Evolutionary conservation across 1,284 basidiomycete genomes (phyloP), one percentile per base, ranked within the genome.

Genomic region (Moesziomyces sp.): DNA sequence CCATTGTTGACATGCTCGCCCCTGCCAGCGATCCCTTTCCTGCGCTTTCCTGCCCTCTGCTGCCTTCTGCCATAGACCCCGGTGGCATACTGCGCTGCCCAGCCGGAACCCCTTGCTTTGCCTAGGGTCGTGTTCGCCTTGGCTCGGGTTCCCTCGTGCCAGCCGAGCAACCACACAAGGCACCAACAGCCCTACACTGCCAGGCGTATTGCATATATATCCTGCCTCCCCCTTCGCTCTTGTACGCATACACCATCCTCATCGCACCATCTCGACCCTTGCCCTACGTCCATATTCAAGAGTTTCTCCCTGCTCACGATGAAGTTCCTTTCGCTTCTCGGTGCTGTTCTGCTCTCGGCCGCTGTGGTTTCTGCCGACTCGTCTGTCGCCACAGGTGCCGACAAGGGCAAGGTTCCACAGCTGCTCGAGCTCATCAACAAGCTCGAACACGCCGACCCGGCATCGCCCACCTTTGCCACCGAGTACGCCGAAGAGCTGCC

Each of bases 251-350:
- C 30, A 34, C 30, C 1, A 2, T 11, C 13, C 30, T 34, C 30
- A 9, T 3, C 30, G 10, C 30, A 34, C 30, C 30, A 13, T 34
- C 30, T 34, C 59, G 58, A 52, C 56, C 23, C 43, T 11, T n/a
- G 9, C 26, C 3, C n/a, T 14, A 18, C 8, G 19, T 7, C 43
- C 21, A 11, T 34, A 10, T 11, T 30, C 30, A 3, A 34, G 10
- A 34, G 10, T 34, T 34, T 11, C 1, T 34, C 30, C 11, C 30
- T 34, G 30, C 13, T 34, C 40, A 48, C 13, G 4, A 68, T 68
- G 58, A 68, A 68, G 65, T 68, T 68, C 55, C 52, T 62, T 47
- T 14, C 58, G 6, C 58, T 68, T 48, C 58, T 68, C 11, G 52
- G 58, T 13, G 55, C 59, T 43, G 54, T 61, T 3, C 52, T 68